Evolutionary conservation across 805 yeast species (phyloP).

Genomic region (Cyberlindnera mycetangii): DNA sequence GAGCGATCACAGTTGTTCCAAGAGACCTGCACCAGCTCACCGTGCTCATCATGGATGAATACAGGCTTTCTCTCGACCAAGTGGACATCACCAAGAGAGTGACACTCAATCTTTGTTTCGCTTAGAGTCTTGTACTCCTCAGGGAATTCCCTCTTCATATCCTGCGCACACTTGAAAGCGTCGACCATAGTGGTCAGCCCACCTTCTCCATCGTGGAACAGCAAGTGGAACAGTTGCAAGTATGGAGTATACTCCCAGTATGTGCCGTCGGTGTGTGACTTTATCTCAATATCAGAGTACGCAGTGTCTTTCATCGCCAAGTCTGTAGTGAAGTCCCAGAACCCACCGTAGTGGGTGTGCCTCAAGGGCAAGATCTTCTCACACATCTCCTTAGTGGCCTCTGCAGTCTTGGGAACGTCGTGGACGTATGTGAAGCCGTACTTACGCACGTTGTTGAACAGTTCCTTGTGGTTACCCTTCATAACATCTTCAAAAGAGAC

Average conservation of each 20-base stretch:
- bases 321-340: conserved; percentile 76
- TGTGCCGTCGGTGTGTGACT: conserved; percentile 70
- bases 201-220: conserved; percentile 62
- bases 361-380: conserved; percentile 57
- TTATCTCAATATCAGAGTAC: conserved; percentile 63
- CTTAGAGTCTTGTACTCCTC: conserved; percentile 50
- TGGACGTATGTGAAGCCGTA: conserved; percentile 63
- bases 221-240: conserved; percentile 62
- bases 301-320: conserved; percentile 68
- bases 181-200: conserved; percentile 69
- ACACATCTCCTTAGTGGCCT: conserved; percentile 54
- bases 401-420: conserved; percentile 57
- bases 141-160: conserved; percentile 44
- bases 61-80: conserved; percentile 64
- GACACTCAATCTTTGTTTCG: conserved; percentile 56
- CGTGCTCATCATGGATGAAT: conserved; percentile 49
- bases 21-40: conserved; percentile 56
- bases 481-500: conserved; percentile 47
- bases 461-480: conserved; percentile 27
- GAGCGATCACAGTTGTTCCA: conserved; percentile 75
- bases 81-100: conserved; percentile 72
- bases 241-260: conserved; percentile 76
- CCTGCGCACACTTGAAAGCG: conserved; percentile 58
- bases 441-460: conserved; percentile 23
- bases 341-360: conserved; percentile 76